Percentiles rank a stretch among this genome's conserved stretches.
phyloP scores from a whole-genome alignment of 768 basidiomycete species.

The Tremella yokohamensis region DNA sequence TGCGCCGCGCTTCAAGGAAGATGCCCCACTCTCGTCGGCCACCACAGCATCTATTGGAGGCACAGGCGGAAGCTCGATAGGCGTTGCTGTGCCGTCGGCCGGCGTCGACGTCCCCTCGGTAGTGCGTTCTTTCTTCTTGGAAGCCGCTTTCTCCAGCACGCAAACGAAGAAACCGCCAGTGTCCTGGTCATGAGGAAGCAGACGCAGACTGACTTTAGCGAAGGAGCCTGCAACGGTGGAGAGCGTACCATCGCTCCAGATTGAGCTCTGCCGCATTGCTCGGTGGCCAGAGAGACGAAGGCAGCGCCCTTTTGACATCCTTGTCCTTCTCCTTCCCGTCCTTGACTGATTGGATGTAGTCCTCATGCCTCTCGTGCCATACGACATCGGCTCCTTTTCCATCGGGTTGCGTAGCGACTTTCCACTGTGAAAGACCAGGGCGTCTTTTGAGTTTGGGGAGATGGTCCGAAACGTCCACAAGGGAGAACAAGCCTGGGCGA shows the following conservation, averaged over 20 bases:
- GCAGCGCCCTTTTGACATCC: constrained; percentile 49
- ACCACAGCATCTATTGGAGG: constrained; percentile 7
- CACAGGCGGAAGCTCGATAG: neutral
- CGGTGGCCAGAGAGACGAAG: constrained; percentile 72
- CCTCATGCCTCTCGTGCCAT: constrained; percentile 57
- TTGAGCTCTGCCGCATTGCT: constrained; percentile 60
- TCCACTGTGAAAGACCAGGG: constrained; percentile 75
- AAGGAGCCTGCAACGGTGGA: neutral
- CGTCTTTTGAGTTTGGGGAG: constrained; percentile 70
- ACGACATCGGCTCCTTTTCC: constrained; percentile 14
- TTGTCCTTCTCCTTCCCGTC: constrained; percentile 61
- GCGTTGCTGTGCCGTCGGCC: constrained; percentile 2
- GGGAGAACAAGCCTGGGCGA: constrained; percentile 62
- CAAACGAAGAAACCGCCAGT: constrained; percentile 98
- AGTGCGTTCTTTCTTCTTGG: neutral
- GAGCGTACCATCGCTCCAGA: constrained; percentile 68
- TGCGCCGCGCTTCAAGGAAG: constrained; percentile 40
- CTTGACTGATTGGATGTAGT: constrained; percentile 56
- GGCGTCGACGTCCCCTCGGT: neutral
- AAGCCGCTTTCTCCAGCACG: constrained; percentile 59
- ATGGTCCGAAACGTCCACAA: constrained; percentile 72
- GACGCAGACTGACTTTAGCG: constrained; percentile 62
- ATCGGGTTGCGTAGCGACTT: constrained; percentile 56
- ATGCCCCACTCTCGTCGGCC: constrained; percentile 53
- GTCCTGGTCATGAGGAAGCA: constrained; percentile 93